phyloP scores from a whole-genome alignment of 2,329 filamentous ascomycete genomes.

The Exophiala spinifera region DNA sequence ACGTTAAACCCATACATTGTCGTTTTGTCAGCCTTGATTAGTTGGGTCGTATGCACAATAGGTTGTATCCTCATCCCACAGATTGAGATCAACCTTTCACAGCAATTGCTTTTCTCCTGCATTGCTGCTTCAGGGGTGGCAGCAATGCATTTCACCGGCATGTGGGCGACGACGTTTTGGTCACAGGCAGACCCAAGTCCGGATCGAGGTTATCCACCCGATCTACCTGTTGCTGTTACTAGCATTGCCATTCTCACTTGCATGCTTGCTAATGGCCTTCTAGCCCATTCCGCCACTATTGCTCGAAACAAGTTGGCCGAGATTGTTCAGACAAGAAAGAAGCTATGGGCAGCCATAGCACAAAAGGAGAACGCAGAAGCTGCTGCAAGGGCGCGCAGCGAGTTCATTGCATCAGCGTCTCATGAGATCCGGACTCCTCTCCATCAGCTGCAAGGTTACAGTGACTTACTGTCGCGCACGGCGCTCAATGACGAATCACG shows the following conservation, averaged over 20 bases:
- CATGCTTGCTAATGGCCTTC: slow-evolving; percentile 35
- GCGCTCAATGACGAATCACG: slow-evolving; percentile 35
- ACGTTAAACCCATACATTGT: slow-evolving; percentile 31
- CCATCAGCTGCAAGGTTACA: slow-evolving; percentile 39
- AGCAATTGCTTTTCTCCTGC: slow-evolving; percentile 35
- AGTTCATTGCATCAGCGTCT: slow-evolving; percentile 37
- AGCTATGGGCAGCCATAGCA: slow-evolving; percentile 36
- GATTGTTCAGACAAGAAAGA: slow-evolving; percentile 33
- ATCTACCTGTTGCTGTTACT: slow-evolving; percentile 33
- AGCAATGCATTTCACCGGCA: slow-evolving; percentile 38
- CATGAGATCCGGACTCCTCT: slow-evolving; percentile 39
- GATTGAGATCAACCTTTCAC: slow-evolving; percentile 34
- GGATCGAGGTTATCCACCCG: slow-evolving; percentile 33
- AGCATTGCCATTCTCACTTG: slow-evolving; percentile 36
- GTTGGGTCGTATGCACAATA: slow-evolving; percentile 35
- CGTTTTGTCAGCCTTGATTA: slow-evolving; percentile 33
- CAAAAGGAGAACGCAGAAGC: slow-evolving; percentile 37
- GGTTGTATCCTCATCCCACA: slow-evolving; percentile 35
- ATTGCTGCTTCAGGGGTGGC: slow-evolving; percentile 35
- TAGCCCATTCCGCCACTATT: slow-evolving; percentile 37
- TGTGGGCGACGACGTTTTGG: slow-evolving; percentile 34
- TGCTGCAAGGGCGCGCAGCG: slow-evolving; percentile 33
- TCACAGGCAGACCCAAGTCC: slow-evolving; percentile 28
- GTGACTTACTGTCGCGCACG: slow-evolving; percentile 34
- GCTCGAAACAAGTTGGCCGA: slow-evolving; percentile 37